These are phyloP conservation scores for Penicillium robsamsonii DNA, from an alignment of 495 filamentous ascomycete species.

Conservation along the genomic window DNA sequence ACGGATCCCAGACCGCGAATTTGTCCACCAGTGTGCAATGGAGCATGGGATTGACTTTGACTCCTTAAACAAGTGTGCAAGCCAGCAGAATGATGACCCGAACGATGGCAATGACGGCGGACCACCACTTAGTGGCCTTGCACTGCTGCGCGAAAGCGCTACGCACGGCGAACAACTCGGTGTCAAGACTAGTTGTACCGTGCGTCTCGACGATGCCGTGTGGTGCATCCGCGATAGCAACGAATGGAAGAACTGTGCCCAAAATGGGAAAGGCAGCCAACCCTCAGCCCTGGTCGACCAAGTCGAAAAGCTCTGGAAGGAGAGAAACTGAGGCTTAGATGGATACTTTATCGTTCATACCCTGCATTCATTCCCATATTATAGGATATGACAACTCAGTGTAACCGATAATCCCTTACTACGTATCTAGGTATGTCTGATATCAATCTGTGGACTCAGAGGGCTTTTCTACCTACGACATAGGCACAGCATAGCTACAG, in stretches of 20 bases:
- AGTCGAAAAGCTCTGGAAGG: conserved; percentile 52
- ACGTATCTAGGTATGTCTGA: background rate
- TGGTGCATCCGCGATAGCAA: conserved; percentile 84
- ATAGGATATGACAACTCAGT: conserved; percentile 5
- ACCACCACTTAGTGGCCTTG: conserved; percentile 48
- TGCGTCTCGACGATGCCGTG: conserved; percentile 70
- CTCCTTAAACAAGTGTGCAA: conserved; percentile 74
- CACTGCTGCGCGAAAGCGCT: conserved; percentile 75
- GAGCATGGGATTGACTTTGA: conserved; percentile 87
- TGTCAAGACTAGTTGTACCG: conserved; percentile 83
- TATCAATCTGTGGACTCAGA: too few species aligned
- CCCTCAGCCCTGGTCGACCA: conserved; percentile 72
- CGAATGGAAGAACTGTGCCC: conserved; percentile 74
- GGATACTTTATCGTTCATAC: background rate
- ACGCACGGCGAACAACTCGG: conserved; percentile 61
- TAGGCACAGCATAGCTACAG: too few species aligned
- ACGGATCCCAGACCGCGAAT: conserved; percentile 66
- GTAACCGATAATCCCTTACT: background rate
- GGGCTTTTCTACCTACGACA: background rate
- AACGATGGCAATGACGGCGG: conserved; percentile 60
- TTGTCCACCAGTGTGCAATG: conserved; percentile 81
- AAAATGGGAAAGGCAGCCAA: conserved; percentile 52
- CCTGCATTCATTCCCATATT: conserved; percentile 5
- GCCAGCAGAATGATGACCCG: conserved; percentile 43
- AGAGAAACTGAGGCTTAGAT: conserved; percentile 27